phyloP scores from a whole-genome alignment of 108 stramenopile species.

The Nitzschia palea region DNA sequence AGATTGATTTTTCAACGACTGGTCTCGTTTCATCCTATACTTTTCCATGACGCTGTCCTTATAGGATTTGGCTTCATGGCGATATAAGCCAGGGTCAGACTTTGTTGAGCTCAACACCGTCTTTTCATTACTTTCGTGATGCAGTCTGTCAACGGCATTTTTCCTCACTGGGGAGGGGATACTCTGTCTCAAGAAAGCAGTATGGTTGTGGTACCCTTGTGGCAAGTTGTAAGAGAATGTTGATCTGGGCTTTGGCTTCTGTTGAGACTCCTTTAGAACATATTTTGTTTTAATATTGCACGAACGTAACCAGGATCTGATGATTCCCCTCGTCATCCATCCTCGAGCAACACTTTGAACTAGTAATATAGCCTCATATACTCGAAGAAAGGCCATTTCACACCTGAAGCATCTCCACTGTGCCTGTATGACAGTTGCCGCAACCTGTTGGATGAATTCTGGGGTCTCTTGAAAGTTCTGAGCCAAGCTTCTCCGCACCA shows the following conservation, averaged over 20 bases:
- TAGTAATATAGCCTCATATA: constrained; percentile 58
- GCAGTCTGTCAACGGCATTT: too few relatives aligned
- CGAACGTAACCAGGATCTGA: constrained; percentile 11
- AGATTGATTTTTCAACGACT: too few relatives aligned
- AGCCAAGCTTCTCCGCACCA: constrained; percentile 30
- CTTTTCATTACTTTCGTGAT: too few relatives aligned
- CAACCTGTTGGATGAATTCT: constrained; percentile 34
- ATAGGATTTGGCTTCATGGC: too few relatives aligned
- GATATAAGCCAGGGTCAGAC: too few relatives aligned
- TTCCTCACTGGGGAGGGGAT: background rate
- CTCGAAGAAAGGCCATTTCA: constrained; percentile 59
- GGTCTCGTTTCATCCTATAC: too few relatives aligned
- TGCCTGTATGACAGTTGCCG: constrained; percentile 61
- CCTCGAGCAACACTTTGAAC: constrained; percentile 66
- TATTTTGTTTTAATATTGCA: background rate
- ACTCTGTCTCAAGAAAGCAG: constrained; percentile 5
- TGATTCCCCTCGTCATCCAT: constrained; percentile 39
- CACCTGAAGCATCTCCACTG: constrained; percentile 55
- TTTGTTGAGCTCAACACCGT: too few relatives aligned
- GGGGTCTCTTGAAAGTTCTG: background rate
- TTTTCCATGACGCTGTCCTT: too few relatives aligned
- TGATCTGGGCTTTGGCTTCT: background rate
- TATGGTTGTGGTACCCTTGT: constrained; percentile 4
- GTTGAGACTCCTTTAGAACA: background rate
- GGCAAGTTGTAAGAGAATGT: background rate